Base-by-base conservation (phyloP, 345 rosid species). In the Bruguiera gymnorhiza region DNA sequence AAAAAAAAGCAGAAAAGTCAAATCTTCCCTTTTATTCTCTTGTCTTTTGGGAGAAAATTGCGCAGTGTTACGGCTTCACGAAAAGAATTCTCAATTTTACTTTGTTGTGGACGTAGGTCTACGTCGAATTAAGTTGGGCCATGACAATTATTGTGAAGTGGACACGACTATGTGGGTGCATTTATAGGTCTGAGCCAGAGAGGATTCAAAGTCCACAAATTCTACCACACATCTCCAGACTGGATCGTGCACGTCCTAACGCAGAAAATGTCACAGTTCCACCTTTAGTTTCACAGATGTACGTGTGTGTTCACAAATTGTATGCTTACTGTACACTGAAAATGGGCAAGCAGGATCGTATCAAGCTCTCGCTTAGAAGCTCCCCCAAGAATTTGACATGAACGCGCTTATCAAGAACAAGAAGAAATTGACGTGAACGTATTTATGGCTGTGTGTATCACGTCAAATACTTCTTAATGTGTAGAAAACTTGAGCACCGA, bases 101-200 rank as follows among this genome's bases (percentile, higher is more conserved):
- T 43, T 0, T 43, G 50, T 3, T 43, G 19, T 3, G 50, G 13
- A 3, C 18, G 4, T 43, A 43, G 21, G 77, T 80, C 78, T n/a
- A 4, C 69, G 31, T 69, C 72, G 55, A 65, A 70, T 70, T 70
- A 62, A 70, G 29, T 46, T 43, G 55, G 65, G 46, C 72, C 50
- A 70, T 69, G 65, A 72, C 67, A 68, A 46, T 51, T 66, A 74
- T 56, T 57, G 70, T 34, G 74, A 34, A 73, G 59, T 63, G 66
- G 46, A 76, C 51, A 46, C 30, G 55, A 8, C n/a, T 3, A 4
- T 64, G 24, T 56, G 29, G 26, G 30, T 24, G 60, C 60, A 24
- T 56, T 56, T 24, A 56, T 15, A 24, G 16, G 16, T 21, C 29
- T 8, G 59, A 8, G 15, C 24, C 32, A 39, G 57, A 24, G 26